Evolutionary conservation across 768 basidiomycete species (phyloP).

Genomic region (Podaxis mareebaensis): DNA sequence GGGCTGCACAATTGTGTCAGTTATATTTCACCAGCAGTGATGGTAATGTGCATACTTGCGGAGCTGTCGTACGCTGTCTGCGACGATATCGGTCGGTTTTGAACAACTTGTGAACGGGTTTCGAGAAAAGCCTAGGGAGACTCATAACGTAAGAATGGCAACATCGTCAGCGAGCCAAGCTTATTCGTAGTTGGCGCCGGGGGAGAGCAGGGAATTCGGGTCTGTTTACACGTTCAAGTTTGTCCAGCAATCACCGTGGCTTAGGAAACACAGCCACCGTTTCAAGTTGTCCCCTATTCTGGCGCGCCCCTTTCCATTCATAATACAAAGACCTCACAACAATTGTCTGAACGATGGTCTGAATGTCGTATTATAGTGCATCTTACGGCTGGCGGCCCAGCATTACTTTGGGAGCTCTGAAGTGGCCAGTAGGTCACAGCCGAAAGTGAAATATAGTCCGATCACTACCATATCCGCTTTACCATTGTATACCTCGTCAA

Average conservation of each 20-base stretch:
- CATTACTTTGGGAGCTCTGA: not conserved
- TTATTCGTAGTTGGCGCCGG: not conserved
- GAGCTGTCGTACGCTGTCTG: not conserved
- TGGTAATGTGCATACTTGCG: not conserved
- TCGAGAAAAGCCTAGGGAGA: not conserved
- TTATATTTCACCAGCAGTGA: not conserved
- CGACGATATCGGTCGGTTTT: not conserved
- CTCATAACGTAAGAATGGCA: not conserved
- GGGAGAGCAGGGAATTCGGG: too few relatives aligned
- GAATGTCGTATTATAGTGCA: too few relatives aligned
- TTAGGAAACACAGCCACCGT: too few relatives aligned
- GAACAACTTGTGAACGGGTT: not conserved
- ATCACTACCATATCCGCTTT: constrained; percentile 75
- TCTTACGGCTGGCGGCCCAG: too few relatives aligned
- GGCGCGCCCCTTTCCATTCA: too few relatives aligned
- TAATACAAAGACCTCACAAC: too few relatives aligned
- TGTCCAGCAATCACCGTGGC: too few relatives aligned
- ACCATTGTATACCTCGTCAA: constrained; percentile 96
- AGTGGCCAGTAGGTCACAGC: not conserved
- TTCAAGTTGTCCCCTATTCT: too few relatives aligned
- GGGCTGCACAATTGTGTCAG: not conserved
- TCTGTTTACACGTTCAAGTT: too few relatives aligned
- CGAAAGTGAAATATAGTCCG: not conserved
- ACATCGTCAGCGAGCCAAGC: too few relatives aligned
- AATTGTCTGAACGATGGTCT: too few relatives aligned